Conservation (phyloP, 805 yeast genomes). For the Candida ascalaphidarum region DNA sequence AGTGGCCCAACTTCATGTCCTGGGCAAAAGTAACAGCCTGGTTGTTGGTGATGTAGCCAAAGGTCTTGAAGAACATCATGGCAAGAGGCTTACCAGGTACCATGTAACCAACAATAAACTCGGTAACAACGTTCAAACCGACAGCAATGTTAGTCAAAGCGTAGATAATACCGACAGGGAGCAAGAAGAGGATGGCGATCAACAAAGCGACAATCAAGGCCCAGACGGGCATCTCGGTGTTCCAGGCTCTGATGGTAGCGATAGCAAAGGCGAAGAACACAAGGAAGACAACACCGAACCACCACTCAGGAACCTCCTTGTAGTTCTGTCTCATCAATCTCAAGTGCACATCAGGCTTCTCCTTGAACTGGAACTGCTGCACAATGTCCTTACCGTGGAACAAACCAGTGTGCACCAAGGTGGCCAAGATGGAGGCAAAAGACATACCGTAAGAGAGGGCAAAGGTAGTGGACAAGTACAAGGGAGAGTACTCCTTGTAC, state of each 20-base stretch:
- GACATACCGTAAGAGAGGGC: conserved; percentile 50
- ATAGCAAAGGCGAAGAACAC: conserved; percentile 16
- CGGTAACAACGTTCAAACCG: conserved; percentile 35
- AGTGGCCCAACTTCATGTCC: conserved; percentile 37
- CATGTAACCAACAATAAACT: conserved; percentile 36
- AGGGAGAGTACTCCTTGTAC: conserved; percentile 55
- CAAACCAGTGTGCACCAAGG: conserved; percentile 47
- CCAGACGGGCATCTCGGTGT: conserved; percentile 38
- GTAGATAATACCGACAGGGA: conserved; percentile 32
- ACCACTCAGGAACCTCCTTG: conserved; percentile 37
- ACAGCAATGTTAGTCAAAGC: conserved; percentile 29
- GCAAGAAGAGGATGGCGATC: conserved; percentile 29
- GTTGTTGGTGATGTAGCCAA: conserved; percentile 38
- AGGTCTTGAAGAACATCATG: conserved; percentile 40
- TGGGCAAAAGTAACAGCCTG: conserved; percentile 44
- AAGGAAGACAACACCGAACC: conserved; percentile 25
- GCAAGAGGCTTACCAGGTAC: conserved; percentile 38
- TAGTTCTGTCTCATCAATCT: conserved; percentile 42
- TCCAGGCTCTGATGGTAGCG: conserved; percentile 29
- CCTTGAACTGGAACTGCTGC: conserved; percentile 17
- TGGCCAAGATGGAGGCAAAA: conserved; percentile 55
- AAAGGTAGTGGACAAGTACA: conserved; percentile 50
- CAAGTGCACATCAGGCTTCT: conserved; percentile 37
- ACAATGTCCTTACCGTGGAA: conserved; percentile 50
- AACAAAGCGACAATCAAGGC: conserved; percentile 27